Evolutionary conservation across 176 grass and related monocot genomes (phyloP), one percentile per base, ranked within the genome.

Genomic region (Oryza brachyantha): DNA sequence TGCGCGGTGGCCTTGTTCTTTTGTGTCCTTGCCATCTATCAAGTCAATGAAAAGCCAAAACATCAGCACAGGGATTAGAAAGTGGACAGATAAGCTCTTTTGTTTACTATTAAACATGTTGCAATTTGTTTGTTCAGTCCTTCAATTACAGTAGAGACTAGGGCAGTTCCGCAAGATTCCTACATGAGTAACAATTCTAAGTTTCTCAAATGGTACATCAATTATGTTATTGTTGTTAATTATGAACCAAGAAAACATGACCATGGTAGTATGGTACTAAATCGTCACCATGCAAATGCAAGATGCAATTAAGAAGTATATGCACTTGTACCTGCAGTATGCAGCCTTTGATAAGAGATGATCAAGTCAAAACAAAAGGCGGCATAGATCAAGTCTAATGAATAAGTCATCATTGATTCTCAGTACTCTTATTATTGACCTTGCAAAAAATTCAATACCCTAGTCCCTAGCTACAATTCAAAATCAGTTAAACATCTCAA

Each of bases 1-100:
- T 99, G 96, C 0, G 96, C 96, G 13, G 96, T 99, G 5, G 96
- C 96, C 87, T 99, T 95, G 79, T 99, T 99, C 58, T 99, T 95
- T 75, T 99, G 96, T 1, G 96, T 95, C 76, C 76, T 93, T 34
- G 96, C 81, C 96, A 99, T 99, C 96, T 99, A 78, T 42, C 19
- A 81, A 41, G 78, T 37, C 16, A 63, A 74, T 78, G 13, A 77
- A 38, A 67, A 72, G 43, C 0, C 17, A 29, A 37, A 54, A 39
- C 39, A 85, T 72, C 66, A 90, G 62, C 3, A 27, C 16, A 48
- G 2, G 8, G 48, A 38, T 74, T 17, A n/a, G 6, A 79, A 67
- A 61, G 29, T 48, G 61, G 54, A 21, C 3, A 46, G 61, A 68
- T 26, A 3, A 68, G 29, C 19, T 12, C 7, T 68, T 61, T 80